These are phyloP conservation scores for Trifolium fragiferum DNA, from an alignment of 306 rosid species.

Conservation along the genomic window DNA sequence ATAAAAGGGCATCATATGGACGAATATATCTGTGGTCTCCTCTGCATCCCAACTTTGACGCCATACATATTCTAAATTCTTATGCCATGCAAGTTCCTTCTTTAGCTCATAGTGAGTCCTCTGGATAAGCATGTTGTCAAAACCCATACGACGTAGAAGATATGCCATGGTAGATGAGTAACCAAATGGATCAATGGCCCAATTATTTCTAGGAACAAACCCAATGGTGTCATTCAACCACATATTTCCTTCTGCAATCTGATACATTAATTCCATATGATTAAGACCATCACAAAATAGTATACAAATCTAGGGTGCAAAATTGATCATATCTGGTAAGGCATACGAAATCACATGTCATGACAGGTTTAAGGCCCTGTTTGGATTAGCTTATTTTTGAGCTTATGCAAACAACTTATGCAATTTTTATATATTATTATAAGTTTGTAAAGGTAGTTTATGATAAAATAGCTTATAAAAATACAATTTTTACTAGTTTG, in stretches of 20 bases:
- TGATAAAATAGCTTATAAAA: no score
- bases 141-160: slow-evolving; percentile 99
- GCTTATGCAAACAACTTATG: no score
- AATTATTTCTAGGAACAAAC: slow-evolving; percentile 87
- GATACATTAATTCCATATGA: slow-evolving; percentile 49
- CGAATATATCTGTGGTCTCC: slow-evolving; percentile 95
- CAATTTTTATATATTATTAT: no score
- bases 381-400: no score
- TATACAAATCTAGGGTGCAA: slow-evolving; percentile 21
- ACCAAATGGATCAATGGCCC: slow-evolving; percentile 99
- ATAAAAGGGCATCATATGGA: slow-evolving; percentile 99
- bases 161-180: slow-evolving; percentile 99
- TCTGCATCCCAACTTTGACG: slow-evolving; percentile 98
- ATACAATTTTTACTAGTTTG: no score
- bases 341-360: slow-evolving; percentile 28
- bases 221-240: slow-evolving; percentile 97
- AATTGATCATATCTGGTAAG: slow-evolving; percentile 10
- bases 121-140: slow-evolving; percentile 98
- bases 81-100: slow-evolving; percentile 90
- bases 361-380: not conserved
- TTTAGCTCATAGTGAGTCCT: slow-evolving; percentile 97
- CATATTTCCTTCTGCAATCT: slow-evolving; percentile 92
- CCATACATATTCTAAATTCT: slow-evolving; percentile 90
- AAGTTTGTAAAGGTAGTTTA: no score
- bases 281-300: slow-evolving; percentile 35